These are phyloP conservation scores for Tetrahymena malaccensis DNA, from an alignment of 73 alveolate genomes.

Conservation along the genomic window DNA sequence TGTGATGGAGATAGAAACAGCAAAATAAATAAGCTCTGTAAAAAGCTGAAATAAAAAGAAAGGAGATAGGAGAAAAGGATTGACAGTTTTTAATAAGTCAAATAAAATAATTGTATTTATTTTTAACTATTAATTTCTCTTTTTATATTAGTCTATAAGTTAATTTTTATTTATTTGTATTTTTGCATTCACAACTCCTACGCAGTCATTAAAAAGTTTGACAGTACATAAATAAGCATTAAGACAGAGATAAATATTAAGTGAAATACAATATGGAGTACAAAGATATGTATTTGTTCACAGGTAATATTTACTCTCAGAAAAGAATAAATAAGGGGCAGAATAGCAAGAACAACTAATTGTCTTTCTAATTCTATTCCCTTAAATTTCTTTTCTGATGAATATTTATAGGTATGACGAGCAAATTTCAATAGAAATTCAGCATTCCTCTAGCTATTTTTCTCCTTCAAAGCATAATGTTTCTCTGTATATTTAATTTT, in stretches of 20 bases:
- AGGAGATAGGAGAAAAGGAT: not conserved
- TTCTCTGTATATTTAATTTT: no score
- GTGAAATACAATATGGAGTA: not conserved
- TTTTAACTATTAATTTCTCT: not conserved
- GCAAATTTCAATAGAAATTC: not conserved
- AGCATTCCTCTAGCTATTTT: not conserved
- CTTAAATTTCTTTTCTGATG: not conserved
- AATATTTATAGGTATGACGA: not conserved
- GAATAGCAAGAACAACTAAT: not conserved
- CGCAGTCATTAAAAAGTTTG: not conserved
- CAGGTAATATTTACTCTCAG: not conserved
- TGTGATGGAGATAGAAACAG: no score
- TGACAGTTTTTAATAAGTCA: not conserved
- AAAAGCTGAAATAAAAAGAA: not conserved
- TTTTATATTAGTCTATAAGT: not conserved
- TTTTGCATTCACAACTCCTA: not conserved
- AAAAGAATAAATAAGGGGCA: not conserved
- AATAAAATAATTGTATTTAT: no score
- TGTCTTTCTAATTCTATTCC: not conserved
- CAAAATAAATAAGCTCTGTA: not conserved
- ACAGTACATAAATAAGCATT: not conserved
- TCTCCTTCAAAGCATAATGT: not conserved
- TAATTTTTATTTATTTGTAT: not conserved
- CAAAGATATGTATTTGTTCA: not conserved
- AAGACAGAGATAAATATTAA: not conserved